Conservation (phyloP, 1,139 yeast genomes). For the Suhomyces chickasaworum region DNA sequence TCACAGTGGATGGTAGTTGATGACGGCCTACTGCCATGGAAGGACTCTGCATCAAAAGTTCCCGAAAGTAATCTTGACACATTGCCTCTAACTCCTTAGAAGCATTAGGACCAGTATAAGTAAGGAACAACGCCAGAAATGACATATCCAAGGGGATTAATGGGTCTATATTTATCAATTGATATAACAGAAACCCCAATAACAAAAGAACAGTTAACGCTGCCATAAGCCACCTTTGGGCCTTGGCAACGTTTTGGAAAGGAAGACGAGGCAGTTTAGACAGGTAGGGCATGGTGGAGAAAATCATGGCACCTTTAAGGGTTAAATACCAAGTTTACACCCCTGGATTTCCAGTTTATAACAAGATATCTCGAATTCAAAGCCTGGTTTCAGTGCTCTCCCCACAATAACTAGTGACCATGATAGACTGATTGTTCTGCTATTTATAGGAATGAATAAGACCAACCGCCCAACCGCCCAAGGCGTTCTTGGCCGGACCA, state of each 20-base stretch:
- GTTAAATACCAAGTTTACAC: background rate
- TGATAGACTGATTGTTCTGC: background rate
- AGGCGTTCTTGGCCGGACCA: background rate
- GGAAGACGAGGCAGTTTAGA: background rate
- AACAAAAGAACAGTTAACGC: background rate
- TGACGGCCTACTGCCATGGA: conserved; percentile 3
- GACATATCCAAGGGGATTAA: background rate
- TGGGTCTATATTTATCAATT: background rate
- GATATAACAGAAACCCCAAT: background rate
- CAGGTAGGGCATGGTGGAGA: no score
- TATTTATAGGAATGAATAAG: background rate
- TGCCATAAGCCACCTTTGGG: background rate
- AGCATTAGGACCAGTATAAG: background rate
- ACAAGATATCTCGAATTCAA: background rate
- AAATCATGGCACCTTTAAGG: no score
- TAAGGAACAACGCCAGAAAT: conserved; percentile 1
- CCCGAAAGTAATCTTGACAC: conserved; percentile 3
- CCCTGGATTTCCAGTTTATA: background rate
- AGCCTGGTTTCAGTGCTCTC: background rate
- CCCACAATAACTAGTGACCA: background rate
- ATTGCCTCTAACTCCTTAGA: background rate
- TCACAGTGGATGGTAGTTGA: conserved; percentile 11
- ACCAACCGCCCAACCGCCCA: background rate
- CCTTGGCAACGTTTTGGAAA: background rate
- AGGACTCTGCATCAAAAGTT: conserved; percentile 1